Base-by-base conservation (phyloP, 2,329 filamentous ascomycete species). In the Penicillium italicum region DNA sequence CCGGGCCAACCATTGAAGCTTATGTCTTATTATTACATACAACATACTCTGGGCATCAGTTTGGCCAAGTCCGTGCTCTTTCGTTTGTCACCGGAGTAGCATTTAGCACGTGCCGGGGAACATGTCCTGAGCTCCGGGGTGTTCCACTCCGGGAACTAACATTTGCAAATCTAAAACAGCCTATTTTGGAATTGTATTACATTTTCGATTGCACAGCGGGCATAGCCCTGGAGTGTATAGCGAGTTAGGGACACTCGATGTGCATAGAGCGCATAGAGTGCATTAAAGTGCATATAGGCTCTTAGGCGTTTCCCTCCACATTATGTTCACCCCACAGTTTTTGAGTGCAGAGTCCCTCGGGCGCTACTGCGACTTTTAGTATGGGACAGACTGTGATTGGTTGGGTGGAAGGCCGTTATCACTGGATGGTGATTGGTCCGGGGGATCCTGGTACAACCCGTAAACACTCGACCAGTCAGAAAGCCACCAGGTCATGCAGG, bases 371-470 rank as follows among this genome's bases (percentile, higher is more conserved):
- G 51, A 49, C 51, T 59, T 57, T 64, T 62, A n/a, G 45, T 55
- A 30, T 5, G 16, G 12, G 10, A 16, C 3, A 2, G 1, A 0
- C 22, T 26, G 10, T 69, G 61, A 70, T 70, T 70, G 67, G 68
- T 8, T 18, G 6, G 9, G n/a, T 12, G 3, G 8, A 14, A 37
- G 30, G 12, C 42, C 50, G 63, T 67, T 70, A 67, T 68, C 63
- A 61, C 12, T 14, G 42, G 8, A 3, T 31, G 16, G 20, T 67
- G 65, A 70, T 70, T 69, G 65, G 67, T 1, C 18, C 38, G 51
- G 36, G 31, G 41, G 28, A 30, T 36, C 34, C 34, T 26, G 12
- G 47, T 31, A 22, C 9, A 10, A 10, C 2, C 0, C 26, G 20
- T n/a, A n/a, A n/a, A n/a, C 1, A 22, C 20, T 33, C 1, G 53